These are phyloP conservation scores for Taiwanofungus camphoratus DNA, from an alignment of 1,284 basidiomycete species.

Conservation along the genomic window DNA sequence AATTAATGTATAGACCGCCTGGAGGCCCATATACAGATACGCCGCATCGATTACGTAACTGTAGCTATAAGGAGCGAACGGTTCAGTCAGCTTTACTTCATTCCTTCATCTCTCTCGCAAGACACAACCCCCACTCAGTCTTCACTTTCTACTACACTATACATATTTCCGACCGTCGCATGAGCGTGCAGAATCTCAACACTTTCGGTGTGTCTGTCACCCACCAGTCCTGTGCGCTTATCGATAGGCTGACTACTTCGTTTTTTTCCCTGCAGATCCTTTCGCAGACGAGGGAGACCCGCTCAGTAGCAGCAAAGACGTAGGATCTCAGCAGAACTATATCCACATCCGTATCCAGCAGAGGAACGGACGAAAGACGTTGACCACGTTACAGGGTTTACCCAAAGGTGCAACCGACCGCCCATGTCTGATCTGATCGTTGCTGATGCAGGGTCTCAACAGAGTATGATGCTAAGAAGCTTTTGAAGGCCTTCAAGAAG, in stretches of 20 bases:
- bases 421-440: background rate
- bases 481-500: slow-evolving; percentile 99
- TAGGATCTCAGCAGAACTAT: slow-evolving; percentile 81
- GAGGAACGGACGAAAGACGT: slow-evolving; percentile 97
- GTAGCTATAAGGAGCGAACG: slow-evolving; percentile 5
- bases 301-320: slow-evolving; percentile 67
- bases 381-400: slow-evolving; percentile 97
- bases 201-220: slow-evolving; percentile 55
- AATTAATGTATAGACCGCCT: too few relatives aligned
- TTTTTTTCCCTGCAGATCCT: slow-evolving; percentile 62
- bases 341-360: slow-evolving; percentile 98
- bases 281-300: slow-evolving; percentile 89
- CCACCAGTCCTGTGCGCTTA: slow-evolving; percentile 20
- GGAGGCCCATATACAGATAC: too few relatives aligned
- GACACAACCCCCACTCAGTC: slow-evolving; percentile 45
- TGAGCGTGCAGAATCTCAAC: slow-evolving; percentile 88
- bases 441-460: slow-evolving; percentile 13
- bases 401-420: slow-evolving; percentile 65
- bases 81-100: slow-evolving; percentile 14
- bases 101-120: slow-evolving; percentile 12
- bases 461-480: slow-evolving; percentile 98
- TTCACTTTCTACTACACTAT: slow-evolving; percentile 30
- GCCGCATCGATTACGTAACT: slow-evolving; percentile 9
- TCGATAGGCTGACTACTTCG: slow-evolving; percentile 24
- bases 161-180: slow-evolving; percentile 51